Evolutionary conservation across 176 grass and related monocot genomes (phyloP).

Genomic region (Zoysia pacifica): DNA sequence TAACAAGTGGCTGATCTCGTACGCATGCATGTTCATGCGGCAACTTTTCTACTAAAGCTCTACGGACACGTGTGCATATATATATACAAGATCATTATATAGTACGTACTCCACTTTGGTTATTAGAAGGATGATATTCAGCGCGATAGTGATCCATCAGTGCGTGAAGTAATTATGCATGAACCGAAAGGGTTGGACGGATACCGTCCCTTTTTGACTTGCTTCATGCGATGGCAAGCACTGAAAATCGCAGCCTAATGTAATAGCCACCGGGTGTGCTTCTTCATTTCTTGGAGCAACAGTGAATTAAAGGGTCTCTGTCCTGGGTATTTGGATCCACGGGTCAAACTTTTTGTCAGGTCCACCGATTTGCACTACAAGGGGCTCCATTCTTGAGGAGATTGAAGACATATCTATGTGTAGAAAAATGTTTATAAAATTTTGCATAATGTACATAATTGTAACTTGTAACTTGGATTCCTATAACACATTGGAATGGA

Average conservation of each 20-base stretch:
- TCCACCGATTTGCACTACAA: not conserved
- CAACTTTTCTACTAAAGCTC: not conserved
- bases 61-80: slow-evolving; percentile 17
- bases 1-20: not conserved
- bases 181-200: not conserved
- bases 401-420: not conserved
- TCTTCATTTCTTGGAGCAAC: not conserved
- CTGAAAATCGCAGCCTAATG: not conserved
- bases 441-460: not conserved
- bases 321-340: not conserved
- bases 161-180: not conserved
- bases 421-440: not conserved
- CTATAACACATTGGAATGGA: too few species aligned
- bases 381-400: not conserved
- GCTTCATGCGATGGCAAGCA: not conserved
- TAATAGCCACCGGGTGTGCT: not conserved
- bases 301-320: not conserved
- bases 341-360: not conserved
- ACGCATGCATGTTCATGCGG: not conserved
- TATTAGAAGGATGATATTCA: too few species aligned
- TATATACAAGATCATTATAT: not conserved
- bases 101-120: too few species aligned
- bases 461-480: too few species aligned
- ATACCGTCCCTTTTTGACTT: not conserved
- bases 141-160: not conserved